These are phyloP conservation scores for Scutellaria minor DNA, from an alignment of 257 asterid species.

Conservation along the genomic window DNA sequence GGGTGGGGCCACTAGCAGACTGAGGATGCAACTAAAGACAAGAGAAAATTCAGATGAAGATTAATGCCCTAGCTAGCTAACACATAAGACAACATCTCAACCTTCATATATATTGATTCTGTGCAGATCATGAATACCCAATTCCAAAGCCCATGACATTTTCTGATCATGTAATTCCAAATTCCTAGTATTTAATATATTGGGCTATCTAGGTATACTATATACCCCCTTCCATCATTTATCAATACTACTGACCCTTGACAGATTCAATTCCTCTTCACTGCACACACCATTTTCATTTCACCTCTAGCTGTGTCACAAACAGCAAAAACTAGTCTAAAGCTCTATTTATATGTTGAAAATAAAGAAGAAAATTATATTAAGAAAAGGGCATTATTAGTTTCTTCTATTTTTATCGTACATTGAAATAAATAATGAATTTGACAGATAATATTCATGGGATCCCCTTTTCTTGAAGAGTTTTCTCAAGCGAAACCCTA, in stretches of 20 bases:
- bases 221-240: constrained; percentile 15
- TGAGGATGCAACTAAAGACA: constrained; percentile 21
- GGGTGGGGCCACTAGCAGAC: constrained; percentile 31
- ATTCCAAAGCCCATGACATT: constrained; percentile 23
- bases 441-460: not conserved
- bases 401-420: no score
- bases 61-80: constrained; percentile 4
- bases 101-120: constrained; percentile 32
- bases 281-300: constrained; percentile 9
- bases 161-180: constrained; percentile 8
- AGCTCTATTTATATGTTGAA: not conserved
- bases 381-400: not conserved
- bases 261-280: constrained; percentile 11
- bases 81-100: constrained; percentile 35
- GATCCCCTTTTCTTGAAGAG: not conserved
- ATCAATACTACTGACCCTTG: constrained; percentile 30
- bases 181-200: constrained; percentile 31
- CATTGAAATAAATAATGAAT: no score
- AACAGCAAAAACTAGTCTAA: constrained; percentile 25
- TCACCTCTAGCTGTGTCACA: constrained; percentile 1
- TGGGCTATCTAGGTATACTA: constrained; percentile 1
- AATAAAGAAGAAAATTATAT: not conserved
- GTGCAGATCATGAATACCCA: constrained; percentile 20
- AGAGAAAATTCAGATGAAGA: constrained; percentile 32
- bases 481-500: constrained; percentile 11